Evolutionary conservation across 1,139 yeast genomes (phyloP).

Genomic region (Ashbya aceris): DNA sequence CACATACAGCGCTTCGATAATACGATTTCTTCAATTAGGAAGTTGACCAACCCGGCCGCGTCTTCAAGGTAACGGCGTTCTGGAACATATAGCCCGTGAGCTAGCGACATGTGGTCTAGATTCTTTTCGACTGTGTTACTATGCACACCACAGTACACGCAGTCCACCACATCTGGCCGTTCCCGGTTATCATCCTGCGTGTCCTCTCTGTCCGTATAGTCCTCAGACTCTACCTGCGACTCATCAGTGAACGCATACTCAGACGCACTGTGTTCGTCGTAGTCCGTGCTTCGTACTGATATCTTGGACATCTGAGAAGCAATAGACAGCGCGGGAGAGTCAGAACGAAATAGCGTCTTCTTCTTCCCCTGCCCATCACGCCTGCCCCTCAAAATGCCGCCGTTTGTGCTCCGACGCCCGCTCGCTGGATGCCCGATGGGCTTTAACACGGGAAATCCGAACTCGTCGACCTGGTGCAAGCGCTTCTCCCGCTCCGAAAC

Average conservation of each 20-base stretch:
- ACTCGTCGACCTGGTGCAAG: conserved; percentile 49
- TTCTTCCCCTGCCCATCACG: conserved; percentile 34
- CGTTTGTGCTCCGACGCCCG: background rate
- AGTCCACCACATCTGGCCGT: conserved; percentile 28
- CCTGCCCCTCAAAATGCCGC: conserved; percentile 38
- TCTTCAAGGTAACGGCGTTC: conserved; percentile 65
- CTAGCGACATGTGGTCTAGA: conserved; percentile 63
- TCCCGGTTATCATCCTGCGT: conserved; percentile 12
- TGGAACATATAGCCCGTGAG: conserved; percentile 81
- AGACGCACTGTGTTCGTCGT: conserved; percentile 42
- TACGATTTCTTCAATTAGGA: conserved; percentile 75
- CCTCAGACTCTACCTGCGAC: conserved; percentile 25
- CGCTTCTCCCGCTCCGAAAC: conserved; percentile 32
- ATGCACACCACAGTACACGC: conserved; percentile 38
- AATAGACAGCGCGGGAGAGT: conserved; percentile 47
- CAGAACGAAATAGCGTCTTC: conserved; percentile 21
- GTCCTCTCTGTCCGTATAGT: conserved; percentile 18
- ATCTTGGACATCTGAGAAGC: conserved; percentile 54
- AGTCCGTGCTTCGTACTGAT: conserved; percentile 37
- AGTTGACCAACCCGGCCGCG: conserved; percentile 58
- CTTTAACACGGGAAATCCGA: conserved; percentile 43
- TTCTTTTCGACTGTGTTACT: conserved; percentile 48
- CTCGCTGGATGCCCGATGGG: conserved; percentile 20
- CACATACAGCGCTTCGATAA: conserved; percentile 78
- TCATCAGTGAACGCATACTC: conserved; percentile 35